Evolutionary conservation across 2,329 filamentous ascomycete genomes (phyloP), one percentile per base, ranked within the genome.

Genomic region (Drechslerella coelobrocha): DNA sequence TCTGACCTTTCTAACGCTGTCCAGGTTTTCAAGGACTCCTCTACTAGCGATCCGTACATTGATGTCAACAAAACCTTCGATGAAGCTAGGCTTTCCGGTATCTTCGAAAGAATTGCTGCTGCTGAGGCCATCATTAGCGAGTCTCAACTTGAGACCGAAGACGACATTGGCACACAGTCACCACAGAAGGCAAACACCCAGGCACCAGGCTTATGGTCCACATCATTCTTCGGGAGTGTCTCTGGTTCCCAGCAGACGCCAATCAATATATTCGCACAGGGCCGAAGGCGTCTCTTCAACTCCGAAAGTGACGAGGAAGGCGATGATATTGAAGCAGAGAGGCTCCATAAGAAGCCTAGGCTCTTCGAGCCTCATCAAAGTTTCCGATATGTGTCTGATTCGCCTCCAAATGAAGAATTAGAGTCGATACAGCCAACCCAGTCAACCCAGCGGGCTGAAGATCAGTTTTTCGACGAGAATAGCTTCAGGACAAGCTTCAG

Each of bases 401-500:
- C 59, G 1, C 59, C 47, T 3, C 56, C 17, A 34, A 45, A 54
- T 10, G 45, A 54, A 53, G 29, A 41, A 2, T 6, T 9, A 1
- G 19, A 21, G 10, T 57, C 52, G 50, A 31, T 9, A 1, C 12
- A 21, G 10, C 59, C 52, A 47, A 31, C 37, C 5, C 27, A 56
- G n/a, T 19, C 17, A 27, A n/a, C 41, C 10, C 39, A 61, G 10
- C 43, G 43, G 29, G 29, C 52, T 10, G 59, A 59, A 29, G 54
- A 62, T 5, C 51, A 69, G 17, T 69, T 69, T 39, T 71, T 62
- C 14, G 66, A 71, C 26, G 66, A 71, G 47, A 71, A 71, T 10
- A 62, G 59, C 27, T 62, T 71, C n/a, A 55, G 48, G 9, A 60
- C 61, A 39, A 71, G 59, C 17, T 71, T 71, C 17, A 31, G 48